These are phyloP conservation scores for Fusarium napiforme DNA, from an alignment of 2,329 filamentous ascomycete species.

Conservation along the genomic window DNA sequence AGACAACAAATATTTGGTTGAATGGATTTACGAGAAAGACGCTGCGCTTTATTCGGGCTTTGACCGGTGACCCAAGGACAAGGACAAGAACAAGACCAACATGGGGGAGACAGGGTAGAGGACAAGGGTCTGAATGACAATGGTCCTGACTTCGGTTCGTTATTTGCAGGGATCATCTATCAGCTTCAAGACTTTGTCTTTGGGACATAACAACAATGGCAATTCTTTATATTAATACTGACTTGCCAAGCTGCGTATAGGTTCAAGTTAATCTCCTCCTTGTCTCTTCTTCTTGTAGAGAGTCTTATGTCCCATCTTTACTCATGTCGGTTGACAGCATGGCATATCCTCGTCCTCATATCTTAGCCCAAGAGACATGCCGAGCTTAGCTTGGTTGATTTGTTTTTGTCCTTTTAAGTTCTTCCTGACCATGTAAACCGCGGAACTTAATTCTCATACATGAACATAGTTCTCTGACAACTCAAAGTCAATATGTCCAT, in stretches of 20 bases:
- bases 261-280: neutral
- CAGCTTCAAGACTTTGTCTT: neutral
- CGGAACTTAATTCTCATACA: neutral
- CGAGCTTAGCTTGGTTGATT: neutral
- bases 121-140: neutral
- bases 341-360: conserved; percentile 28
- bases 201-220: neutral
- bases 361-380: neutral
- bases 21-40: neutral
- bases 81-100: neutral
- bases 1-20: neutral
- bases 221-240: neutral
- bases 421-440: neutral
- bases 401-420: neutral
- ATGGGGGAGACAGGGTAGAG: conserved; percentile 20
- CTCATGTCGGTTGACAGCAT: neutral
- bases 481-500: neutral
- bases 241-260: neutral
- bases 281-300: neutral
- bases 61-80: conserved; percentile 11
- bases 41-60: conserved; percentile 32
- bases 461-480: neutral
- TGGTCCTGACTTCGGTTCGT: neutral
- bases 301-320: neutral
- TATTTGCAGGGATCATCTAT: conserved; percentile 1